A percentile compares a stretch with the other conserved stretches of the same genome.
Conservation (phyloP, 2,329 filamentous ascomycete genomes). For the Aspergillus melleus region DNA sequence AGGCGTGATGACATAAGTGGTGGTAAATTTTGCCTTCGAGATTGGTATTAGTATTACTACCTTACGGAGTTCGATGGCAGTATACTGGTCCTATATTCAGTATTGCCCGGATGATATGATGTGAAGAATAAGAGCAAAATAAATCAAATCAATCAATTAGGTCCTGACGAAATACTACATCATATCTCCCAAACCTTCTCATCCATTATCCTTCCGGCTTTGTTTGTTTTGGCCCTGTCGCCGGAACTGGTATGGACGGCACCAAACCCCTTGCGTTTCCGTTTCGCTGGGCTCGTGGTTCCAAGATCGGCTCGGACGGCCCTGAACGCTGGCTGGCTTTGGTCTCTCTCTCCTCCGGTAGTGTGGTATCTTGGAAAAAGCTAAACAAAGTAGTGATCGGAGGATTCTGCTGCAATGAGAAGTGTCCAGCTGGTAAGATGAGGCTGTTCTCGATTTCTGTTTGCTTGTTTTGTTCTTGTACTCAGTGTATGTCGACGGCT, state of each 20-base stretch:
- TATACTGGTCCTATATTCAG: too few species aligned
- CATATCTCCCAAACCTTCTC: not conserved
- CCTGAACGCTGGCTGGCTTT: constrained; percentile 10
- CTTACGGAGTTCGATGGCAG: too few species aligned
- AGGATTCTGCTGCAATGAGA: constrained; percentile 13
- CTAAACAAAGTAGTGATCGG: constrained; percentile 4
- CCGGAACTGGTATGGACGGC: constrained; percentile 14
- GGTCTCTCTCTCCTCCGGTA: not conserved
- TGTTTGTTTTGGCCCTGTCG: constrained; percentile 20
- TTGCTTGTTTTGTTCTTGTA: not conserved
- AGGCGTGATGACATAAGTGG: constrained; percentile 12
- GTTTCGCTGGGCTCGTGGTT: constrained; percentile 22
- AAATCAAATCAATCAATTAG: not conserved
- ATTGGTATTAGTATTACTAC: too few species aligned
- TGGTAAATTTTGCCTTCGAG: not conserved
- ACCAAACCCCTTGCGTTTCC: constrained; percentile 20
- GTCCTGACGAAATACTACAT: not conserved
- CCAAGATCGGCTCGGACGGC: constrained; percentile 19
- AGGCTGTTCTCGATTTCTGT: not conserved
- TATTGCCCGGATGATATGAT: not conserved
- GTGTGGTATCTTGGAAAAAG: constrained; percentile 1
- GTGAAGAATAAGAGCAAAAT: not conserved
- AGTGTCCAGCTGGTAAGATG: constrained; percentile 10
- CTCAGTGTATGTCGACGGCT: not conserved
- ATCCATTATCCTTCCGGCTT: not conserved